phyloP scores from a whole-genome alignment of 2,329 filamentous ascomycete genomes.

The Fusarium foetens region DNA sequence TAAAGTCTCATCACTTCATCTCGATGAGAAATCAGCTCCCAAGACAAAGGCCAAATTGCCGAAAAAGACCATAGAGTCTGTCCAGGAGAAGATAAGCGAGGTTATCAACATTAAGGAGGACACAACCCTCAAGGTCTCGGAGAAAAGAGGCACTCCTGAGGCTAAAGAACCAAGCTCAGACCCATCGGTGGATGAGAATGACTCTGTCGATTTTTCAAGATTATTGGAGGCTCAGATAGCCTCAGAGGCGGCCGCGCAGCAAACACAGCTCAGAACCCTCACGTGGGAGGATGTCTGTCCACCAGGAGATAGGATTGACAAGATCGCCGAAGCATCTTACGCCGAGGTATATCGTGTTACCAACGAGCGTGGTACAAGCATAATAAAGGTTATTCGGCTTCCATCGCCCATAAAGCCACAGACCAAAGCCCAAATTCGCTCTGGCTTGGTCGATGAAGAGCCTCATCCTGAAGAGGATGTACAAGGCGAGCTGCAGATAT shows the following conservation, averaged over 20 bases:
- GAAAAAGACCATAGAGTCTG: conserved; percentile 4
- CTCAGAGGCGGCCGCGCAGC: conserved; percentile 38
- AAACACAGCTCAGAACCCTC: conserved; percentile 54
- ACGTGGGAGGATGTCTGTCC: conserved; percentile 69
- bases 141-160: not conserved
- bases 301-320: conserved; percentile 62
- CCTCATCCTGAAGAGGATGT: conserved; percentile 66
- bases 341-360: conserved; percentile 73
- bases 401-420: conserved; percentile 67
- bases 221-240: conserved; percentile 16
- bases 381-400: conserved; percentile 72
- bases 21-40: conserved; percentile 35
- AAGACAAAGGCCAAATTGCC: conserved; percentile 30
- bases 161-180: conserved; percentile 6
- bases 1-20: conserved; percentile 48
- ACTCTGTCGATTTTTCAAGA: conserved; percentile 1
- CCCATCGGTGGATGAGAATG: not conserved
- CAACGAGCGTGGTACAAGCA: conserved; percentile 68
- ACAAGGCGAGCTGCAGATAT: conserved; percentile 69
- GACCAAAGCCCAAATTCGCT: conserved; percentile 65
- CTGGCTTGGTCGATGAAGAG: conserved; percentile 68
- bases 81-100: conserved; percentile 24
- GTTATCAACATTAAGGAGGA: conserved; percentile 3
- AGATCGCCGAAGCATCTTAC: conserved; percentile 74
- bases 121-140: not conserved